Base-by-base conservation (phyloP, 352 stramenopile genomes). In the Phytophthora chlamydospora region DNA sequence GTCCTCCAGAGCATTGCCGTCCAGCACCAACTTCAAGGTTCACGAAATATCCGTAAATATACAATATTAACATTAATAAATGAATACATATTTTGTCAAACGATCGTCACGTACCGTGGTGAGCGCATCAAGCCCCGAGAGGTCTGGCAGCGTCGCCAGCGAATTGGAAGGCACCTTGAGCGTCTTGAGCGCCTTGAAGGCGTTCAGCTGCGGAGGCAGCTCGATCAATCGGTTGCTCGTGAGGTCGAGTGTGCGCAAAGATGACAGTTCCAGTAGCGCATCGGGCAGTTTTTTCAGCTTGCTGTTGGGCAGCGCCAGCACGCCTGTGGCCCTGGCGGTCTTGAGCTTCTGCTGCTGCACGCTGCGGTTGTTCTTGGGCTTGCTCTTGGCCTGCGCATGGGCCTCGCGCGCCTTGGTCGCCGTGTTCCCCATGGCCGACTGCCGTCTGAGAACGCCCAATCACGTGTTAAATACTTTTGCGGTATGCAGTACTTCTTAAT, bases 341-440 rank as follows among this genome's bases (percentile, higher is more conserved):
- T 83, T 68, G 35, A 95, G 73, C 68, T 95, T 95, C 70, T 93
- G 81, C 49, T 90, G 67, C 69, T 91, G 80, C 27, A 94, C 80
- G 48, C 58, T 78, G 49, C 81, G 83, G 51, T 63, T 88, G 51
- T 79, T 90, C 75, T 93, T 95, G 24, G 87, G 85, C 68, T 93
- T 91, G 73, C 83, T 89, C 73, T 86, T 88, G 49, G 78, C 73
- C 60, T 89, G 71, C 49, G 82, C 62, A 45, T 82, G 82, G 21
- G 80, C 84, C 51, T 91, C 82, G 21, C 80, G 71, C 44, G 75
- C 81, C 66, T 91, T 90, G n/a, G 71, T 78, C 11, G 79, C 74
- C 1, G 73, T 72, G 45, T 91, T 85, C 14, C 83, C 82, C 85
- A 91, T 91, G 14, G 39, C 14, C 17, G 39, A 47, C 16, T 39